These are phyloP conservation scores for Diaporthe eres DNA, from an alignment of 2,329 filamentous ascomycete species.

Conservation along the genomic window DNA sequence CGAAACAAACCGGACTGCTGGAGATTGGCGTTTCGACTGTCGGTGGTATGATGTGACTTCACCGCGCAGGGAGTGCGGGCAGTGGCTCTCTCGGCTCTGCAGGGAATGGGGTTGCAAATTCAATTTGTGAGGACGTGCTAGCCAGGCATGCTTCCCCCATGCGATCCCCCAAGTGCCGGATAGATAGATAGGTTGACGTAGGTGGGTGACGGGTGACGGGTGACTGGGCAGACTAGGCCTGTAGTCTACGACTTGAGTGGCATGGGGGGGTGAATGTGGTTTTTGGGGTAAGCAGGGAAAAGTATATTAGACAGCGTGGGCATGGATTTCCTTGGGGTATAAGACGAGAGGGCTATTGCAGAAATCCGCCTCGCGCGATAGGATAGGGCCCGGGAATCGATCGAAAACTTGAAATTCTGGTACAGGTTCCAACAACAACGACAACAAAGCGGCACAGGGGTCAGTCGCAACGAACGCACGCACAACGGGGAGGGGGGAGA, in stretches of 20 bases:
- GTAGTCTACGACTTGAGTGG: neutral
- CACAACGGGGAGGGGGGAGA: neutral
- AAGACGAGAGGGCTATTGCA: slow-evolving; percentile 26
- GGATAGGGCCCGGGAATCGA: slow-evolving; percentile 9
- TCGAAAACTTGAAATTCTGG: slow-evolving; percentile 26
- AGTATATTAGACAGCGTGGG: neutral
- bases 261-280: neutral
- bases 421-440: slow-evolving; percentile 8
- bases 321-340: slow-evolving; percentile 20
- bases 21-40: slow-evolving; percentile 32
- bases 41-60: slow-evolving; percentile 36
- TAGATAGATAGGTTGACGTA: slow-evolving; percentile 32
- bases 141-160: neutral
- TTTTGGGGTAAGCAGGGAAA: slow-evolving; percentile 19
- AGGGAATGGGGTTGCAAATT: slow-evolving; percentile 14
- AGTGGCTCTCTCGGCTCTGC: neutral
- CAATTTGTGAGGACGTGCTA: slow-evolving; percentile 19
- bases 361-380: slow-evolving; percentile 22
- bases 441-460: slow-evolving; percentile 29
- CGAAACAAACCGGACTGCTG: slow-evolving; percentile 33
- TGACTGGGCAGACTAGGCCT: neutral
- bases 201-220: neutral
- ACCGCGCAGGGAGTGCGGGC: neutral
- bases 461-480: neutral
- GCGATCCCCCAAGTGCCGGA: slow-evolving; percentile 24